phyloP scores from a whole-genome alignment of 345 rosid species.

The Eucalyptus microcorys region DNA sequence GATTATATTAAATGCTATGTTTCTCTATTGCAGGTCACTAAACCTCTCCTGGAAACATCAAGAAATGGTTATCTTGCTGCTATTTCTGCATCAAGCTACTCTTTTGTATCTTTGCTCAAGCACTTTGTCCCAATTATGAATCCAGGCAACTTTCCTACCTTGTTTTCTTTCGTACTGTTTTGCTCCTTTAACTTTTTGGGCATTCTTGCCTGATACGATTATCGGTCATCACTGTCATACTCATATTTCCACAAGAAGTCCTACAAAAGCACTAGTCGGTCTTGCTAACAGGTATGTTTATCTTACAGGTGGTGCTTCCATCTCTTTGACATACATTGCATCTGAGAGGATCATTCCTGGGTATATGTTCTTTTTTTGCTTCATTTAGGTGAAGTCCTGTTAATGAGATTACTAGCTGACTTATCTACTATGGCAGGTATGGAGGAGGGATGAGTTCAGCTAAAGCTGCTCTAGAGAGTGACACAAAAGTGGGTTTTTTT shows the following conservation, averaged over 20 bases:
- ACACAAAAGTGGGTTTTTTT: conserved; percentile 25
- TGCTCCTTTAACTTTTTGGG: not conserved
- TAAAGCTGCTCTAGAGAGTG: conserved; percentile 60
- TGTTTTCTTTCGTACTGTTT: not conserved
- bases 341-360: conserved; percentile 44
- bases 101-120: conserved; percentile 27
- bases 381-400: not conserved
- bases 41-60: conserved; percentile 37
- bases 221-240: not conserved
- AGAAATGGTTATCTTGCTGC: conserved; percentile 37
- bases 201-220: not conserved
- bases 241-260: not conserved
- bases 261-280: not conserved
- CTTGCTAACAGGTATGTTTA: not conserved
- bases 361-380: conserved; percentile 1
- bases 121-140: conserved; percentile 39
- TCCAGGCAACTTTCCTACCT: conserved; percentile 11
- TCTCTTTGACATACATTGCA: conserved; percentile 51
- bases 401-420: not conserved
- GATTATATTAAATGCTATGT: not conserved
- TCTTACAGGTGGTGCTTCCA: conserved; percentile 41
- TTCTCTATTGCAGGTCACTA: conserved; percentile 14
- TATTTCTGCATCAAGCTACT: conserved; percentile 41
- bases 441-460: conserved; percentile 78
- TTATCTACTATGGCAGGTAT: conserved; percentile 10